These are phyloP conservation scores for Haplosporangium gracile DNA, from an alignment of 192 early-diverging fungal species.

Conservation along the genomic window DNA sequence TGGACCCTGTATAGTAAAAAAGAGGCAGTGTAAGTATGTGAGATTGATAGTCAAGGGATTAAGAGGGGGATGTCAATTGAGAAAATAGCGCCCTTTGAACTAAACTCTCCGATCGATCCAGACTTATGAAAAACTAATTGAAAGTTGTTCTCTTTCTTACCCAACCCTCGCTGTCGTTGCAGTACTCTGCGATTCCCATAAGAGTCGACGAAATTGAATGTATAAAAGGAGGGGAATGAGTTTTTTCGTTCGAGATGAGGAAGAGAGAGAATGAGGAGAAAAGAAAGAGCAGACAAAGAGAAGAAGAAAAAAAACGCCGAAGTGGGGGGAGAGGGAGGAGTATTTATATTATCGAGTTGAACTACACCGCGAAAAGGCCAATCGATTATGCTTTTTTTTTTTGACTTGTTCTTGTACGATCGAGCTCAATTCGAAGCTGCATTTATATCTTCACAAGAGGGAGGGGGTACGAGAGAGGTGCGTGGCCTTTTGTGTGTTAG, in stretches of 20 bases:
- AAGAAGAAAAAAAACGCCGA: neutral
- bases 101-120: neutral
- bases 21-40: neutral
- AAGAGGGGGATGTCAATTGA: neutral
- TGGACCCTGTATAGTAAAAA: constrained; percentile 32
- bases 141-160: constrained; percentile 15
- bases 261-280: neutral
- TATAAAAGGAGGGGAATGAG: neutral
- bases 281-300: neutral
- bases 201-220: neutral
- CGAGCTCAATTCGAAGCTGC: neutral
- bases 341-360: neutral
- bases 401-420: neutral
- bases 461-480: neutral
- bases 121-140: neutral
- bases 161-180: constrained; percentile 40
- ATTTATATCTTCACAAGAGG: neutral
- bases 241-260: neutral
- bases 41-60: neutral
- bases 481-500: neutral
- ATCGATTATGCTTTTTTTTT: neutral
- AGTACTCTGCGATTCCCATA: constrained; percentile 30
- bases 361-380: neutral
- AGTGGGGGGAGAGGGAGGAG: neutral
- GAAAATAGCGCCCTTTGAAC: neutral